Evolutionary conservation across 2,329 filamentous ascomycete species (phyloP), one percentile per base, ranked within the genome.

Genomic region (Graphilbum sp.): DNA sequence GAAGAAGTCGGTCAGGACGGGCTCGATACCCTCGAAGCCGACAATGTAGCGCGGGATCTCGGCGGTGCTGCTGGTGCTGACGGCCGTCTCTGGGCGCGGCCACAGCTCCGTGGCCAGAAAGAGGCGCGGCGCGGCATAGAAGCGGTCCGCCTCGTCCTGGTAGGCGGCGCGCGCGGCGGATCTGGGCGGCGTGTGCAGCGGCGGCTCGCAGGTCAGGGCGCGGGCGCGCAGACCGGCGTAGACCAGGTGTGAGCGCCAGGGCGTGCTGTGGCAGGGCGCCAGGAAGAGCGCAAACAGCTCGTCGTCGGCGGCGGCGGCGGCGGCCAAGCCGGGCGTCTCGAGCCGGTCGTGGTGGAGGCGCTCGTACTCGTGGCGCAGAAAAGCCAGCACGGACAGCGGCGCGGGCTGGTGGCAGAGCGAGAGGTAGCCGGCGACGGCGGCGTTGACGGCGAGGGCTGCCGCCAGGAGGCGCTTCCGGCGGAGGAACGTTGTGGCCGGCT

Each of bases 181-280:
- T 20, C 67, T 63, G 0, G 86, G 66, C 2, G 54, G 54, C 0
- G 72, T 72, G 49, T 78, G 61, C 12, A 98, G 60, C 0, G 90
- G 90, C 2, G 90, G 90, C 48, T 95, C 87, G 56, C 90, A 98
- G 6, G 81, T 80, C 15, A 96, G 63, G 0, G 87, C 88, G 65
- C 87, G 87, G 4, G 85, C 86, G 41, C 72, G 61, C 38, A 95
- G 74, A 23, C 64, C 61, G 0, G 83, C 72, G 51, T 90, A 72
- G 43, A 92, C 66, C 30, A 96, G 69, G 51, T 92, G 82, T 15
- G 80, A 86, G 50, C 87, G 80, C 88, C 90, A 96, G 3, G 90
- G 88, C 0, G 88, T 96, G 46, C 81, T 83, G 63, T 98, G 90
- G 60, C 90, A 98, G 10, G 90, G 90, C 69, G 87, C 93, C 19